These are phyloP conservation scores for Blastocladiella emersonii DNA, from an alignment of 371 early-diverging fungal species.

Conservation along the genomic window DNA sequence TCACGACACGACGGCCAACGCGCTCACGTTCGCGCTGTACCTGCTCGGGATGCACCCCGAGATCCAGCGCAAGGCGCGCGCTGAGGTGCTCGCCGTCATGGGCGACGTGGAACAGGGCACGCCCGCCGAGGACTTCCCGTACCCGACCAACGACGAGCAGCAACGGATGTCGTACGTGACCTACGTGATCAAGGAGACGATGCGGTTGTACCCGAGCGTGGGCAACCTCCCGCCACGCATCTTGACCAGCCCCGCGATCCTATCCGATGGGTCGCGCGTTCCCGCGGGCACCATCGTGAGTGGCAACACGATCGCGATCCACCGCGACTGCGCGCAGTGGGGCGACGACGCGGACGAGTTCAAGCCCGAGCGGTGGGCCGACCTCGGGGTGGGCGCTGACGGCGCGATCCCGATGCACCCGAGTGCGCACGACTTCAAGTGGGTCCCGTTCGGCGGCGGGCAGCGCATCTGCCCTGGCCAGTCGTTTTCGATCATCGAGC, in stretches of 20 bases:
- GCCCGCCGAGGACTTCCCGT: not conserved
- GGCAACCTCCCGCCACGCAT: not conserved
- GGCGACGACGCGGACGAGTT: not conserved
- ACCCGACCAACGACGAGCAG: not conserved
- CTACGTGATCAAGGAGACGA: not conserved
- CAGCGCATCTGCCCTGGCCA: constrained; percentile 4
- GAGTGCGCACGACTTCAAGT: not conserved
- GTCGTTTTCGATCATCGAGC: constrained; percentile 4
- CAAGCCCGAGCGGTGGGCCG: not conserved
- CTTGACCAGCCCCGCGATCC: not conserved
- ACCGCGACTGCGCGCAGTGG: not conserved
- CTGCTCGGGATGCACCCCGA: not conserved
- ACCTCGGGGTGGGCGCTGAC: not conserved
- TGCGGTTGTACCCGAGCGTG: constrained; percentile 3
- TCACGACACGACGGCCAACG: constrained; percentile 1
- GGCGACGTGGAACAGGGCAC: not conserved
- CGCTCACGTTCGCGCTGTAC: not conserved
- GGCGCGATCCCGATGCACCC: not conserved
- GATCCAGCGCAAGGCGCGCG: constrained; percentile 3
- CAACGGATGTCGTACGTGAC: not conserved
- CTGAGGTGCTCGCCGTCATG: not conserved
- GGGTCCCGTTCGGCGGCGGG: constrained; percentile 6
- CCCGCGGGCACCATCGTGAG: not conserved
- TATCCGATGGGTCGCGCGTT: not conserved
- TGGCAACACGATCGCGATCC: not conserved